These are phyloP conservation scores for Domatiomyces catenatus DNA, from an alignment of 2,329 filamentous ascomycete genomes.

Conservation along the genomic window DNA sequence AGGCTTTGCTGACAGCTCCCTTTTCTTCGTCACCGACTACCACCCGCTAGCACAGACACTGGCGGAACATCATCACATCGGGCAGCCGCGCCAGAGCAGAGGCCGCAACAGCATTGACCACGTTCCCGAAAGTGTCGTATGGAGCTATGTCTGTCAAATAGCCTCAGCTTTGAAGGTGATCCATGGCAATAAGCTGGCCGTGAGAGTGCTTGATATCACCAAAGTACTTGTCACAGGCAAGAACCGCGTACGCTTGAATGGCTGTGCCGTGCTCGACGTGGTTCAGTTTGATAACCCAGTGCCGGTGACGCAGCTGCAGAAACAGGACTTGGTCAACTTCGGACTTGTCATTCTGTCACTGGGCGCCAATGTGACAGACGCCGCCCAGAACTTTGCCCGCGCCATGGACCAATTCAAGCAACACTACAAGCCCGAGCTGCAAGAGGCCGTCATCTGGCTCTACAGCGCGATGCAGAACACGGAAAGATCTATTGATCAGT, in stretches of 20 bases:
- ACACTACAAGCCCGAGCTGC: slow-evolving; percentile 62
- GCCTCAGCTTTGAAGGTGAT: slow-evolving; percentile 76
- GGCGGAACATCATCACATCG: slow-evolving; percentile 53
- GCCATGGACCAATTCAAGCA: slow-evolving; percentile 62
- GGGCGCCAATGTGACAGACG: slow-evolving; percentile 49
- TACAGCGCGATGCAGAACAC: slow-evolving; percentile 49
- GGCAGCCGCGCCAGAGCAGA: slow-evolving; percentile 26
- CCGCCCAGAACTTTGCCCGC: slow-evolving; percentile 48
- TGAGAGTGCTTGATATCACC: slow-evolving; percentile 68
- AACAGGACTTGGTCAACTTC: slow-evolving; percentile 73
- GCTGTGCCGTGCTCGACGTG: slow-evolving; percentile 79
- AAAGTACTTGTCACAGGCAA: slow-evolving; percentile 86
- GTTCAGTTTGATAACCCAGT: slow-evolving; percentile 61
- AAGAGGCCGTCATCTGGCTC: slow-evolving; percentile 69
- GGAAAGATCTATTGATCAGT: slow-evolving; percentile 59
- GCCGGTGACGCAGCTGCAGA: slow-evolving; percentile 60
- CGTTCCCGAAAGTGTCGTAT: slow-evolving; percentile 60
- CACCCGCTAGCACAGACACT: slow-evolving; percentile 83
- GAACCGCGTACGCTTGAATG: slow-evolving; percentile 74
- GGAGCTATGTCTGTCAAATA: slow-evolving; percentile 86
- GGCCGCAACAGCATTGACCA: slow-evolving; percentile 33
- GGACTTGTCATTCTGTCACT: slow-evolving; percentile 73
- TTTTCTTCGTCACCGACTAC: slow-evolving; percentile 89
- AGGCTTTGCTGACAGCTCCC: slow-evolving; percentile 83
- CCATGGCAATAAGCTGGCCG: slow-evolving; percentile 65